Evolutionary conservation across 139 green algal species (phyloP).

Genomic region (Zygnema circumcarinatum): DNA sequence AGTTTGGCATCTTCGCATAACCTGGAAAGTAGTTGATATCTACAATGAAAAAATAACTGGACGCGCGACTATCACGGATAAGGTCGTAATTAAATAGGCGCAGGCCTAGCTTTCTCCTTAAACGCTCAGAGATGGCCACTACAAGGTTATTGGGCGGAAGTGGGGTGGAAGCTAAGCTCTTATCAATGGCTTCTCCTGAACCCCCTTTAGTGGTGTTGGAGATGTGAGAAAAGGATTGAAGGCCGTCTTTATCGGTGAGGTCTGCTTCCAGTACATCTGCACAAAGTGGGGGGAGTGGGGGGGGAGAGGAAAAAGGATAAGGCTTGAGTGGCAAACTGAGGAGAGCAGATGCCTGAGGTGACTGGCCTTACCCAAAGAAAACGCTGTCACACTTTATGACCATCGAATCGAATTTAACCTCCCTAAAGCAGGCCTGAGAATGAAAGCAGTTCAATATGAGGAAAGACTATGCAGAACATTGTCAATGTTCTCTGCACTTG

Average conservation of each 20-base stretch:
- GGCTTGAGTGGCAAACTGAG: no score
- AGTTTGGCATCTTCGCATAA: conserved; percentile 52
- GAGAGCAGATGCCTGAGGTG: no score
- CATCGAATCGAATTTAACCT: no score
- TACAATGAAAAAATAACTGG: conserved; percentile 53
- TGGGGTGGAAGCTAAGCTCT: conserved; percentile 16
- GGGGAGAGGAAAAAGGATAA: no score
- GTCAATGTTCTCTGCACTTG: no score
- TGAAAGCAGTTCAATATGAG: no score
- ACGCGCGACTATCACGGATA: conserved; percentile 33
- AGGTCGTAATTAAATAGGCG: conserved; percentile 62
- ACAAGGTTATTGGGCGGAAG: conserved; percentile 31
- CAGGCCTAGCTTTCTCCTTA: conserved; percentile 49
- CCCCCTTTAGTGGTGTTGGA: conserved; percentile 22
- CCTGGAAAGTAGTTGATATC: conserved; percentile 67
- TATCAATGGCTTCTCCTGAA: conserved; percentile 39
- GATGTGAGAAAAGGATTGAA: conserved; percentile 49
- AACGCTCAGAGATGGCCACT: conserved; percentile 21
- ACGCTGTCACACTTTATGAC: no score
- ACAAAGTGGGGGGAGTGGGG: no score
- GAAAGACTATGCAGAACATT: no score
- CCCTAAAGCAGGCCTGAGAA: no score
- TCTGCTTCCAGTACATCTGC: conserved; percentile 40
- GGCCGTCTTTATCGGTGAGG: conserved; percentile 7
- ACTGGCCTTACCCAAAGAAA: no score